Evolutionary conservation across 2,329 filamentous ascomycete species (phyloP), one percentile per base, ranked within the genome.

Genomic region (Fusarium decemcellulare): DNA sequence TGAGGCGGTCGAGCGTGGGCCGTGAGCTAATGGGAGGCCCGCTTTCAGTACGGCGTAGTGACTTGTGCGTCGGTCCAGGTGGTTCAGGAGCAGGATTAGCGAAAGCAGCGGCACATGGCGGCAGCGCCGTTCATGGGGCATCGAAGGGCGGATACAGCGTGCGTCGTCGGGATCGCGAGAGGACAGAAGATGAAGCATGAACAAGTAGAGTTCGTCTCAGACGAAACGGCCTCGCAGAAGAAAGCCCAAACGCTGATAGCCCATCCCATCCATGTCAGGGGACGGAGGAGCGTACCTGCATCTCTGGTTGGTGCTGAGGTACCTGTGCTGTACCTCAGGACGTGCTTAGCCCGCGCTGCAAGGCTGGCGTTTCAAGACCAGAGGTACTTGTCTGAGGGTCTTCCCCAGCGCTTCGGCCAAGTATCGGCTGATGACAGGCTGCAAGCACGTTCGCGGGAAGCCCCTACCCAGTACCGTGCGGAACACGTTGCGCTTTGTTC

Each of bases 231-330:
- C 43, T 34, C 39, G 36, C 40, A 54, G 48, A 18, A 55, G 39
- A 46, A 56, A 30, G 47, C 18, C 56, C 51, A 65, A 65, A 51
- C 29, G 46, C 60, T 40, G 34, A 47, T 50, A 55, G 47, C 62
- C 59, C 60, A 67, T 72, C 62, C 59, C 60, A 67, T 72, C 72
- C 72, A 74, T 74, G 72, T 74, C 72, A 74, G 72, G 72, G 72
- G 72, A 72, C 54, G 55, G 51, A 61, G 63, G 54, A 65, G 70
- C 60, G 72, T 69, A 70, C 72, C 72, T 74, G 72, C 72, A 72
- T 72, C 70, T 63, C 56, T 74, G 72, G 72, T 74, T 74, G 66
- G 72, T 70, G 69, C 56, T 70, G 36, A 65, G 59, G 52, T 50
- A 62, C 55, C 48, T 34, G 65, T 59, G 68, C 60, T 34, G 65